Conservation (phyloP, 1,139 yeast genomes). For the Groenewaldozyma sp. region DNA sequence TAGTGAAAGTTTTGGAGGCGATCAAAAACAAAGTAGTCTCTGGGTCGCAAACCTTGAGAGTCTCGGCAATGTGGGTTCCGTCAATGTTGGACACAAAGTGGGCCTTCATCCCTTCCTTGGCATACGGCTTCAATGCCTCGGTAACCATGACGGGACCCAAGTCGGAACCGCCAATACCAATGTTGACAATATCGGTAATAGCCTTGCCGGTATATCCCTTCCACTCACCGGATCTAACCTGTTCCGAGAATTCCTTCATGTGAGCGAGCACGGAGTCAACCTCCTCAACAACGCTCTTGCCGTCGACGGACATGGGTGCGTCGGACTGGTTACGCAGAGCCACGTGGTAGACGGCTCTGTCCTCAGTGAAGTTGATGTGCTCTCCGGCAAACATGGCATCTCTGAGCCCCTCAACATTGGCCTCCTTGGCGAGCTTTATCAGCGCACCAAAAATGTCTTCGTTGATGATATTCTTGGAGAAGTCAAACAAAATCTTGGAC, state of each 20-base stretch:
- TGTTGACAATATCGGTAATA: slow-evolving; percentile 90
- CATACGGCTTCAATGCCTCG: slow-evolving; percentile 88
- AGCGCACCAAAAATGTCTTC: slow-evolving; percentile 66
- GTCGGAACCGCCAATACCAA: slow-evolving; percentile 98
- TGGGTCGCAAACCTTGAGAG: slow-evolving; percentile 63
- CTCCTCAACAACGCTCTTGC: slow-evolving; percentile 77
- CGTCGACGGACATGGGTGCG: slow-evolving; percentile 81
- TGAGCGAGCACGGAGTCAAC: slow-evolving; percentile 86
- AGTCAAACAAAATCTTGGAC: slow-evolving; percentile 83
- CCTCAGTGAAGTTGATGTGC: slow-evolving; percentile 91
- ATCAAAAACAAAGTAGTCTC: slow-evolving; percentile 91
- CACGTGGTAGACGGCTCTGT: slow-evolving; percentile 92
- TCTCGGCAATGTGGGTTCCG: slow-evolving; percentile 95
- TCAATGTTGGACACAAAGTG: slow-evolving; percentile 97
- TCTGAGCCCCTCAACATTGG: slow-evolving; percentile 77
- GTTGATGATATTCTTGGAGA: slow-evolving; percentile 85
- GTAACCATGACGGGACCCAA: slow-evolving; percentile 99
- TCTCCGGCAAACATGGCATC: slow-evolving; percentile 88
- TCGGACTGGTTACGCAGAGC: slow-evolving; percentile 89
- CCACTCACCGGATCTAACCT: slow-evolving; percentile 88
- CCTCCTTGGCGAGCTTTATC: slow-evolving; percentile 77
- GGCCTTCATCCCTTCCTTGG: slow-evolving; percentile 63
- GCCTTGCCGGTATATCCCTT: slow-evolving; percentile 93
- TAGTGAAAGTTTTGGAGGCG: slow-evolving; percentile 97
- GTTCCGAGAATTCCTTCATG: slow-evolving; percentile 90